Evolutionary conservation across 176 grass and related monocot species (phyloP), one percentile per base, ranked within the genome.

Genomic region (Aegilops bicornis): DNA sequence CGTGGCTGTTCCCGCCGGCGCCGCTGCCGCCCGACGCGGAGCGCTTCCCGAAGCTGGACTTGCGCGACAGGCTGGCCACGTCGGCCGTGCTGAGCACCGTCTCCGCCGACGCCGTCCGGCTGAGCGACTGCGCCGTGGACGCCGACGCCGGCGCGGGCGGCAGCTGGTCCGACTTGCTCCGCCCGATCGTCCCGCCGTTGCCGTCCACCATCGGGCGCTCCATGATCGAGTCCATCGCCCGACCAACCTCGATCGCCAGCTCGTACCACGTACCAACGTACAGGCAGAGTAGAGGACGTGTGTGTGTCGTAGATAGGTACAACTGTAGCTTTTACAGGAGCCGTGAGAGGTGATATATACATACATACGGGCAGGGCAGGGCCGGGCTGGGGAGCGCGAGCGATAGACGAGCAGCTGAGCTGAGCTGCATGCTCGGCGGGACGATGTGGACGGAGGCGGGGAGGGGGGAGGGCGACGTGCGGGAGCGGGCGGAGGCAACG

Each of bases 71-170:
- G 88, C 68, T 83, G 20, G 42, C 9, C 9, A 30, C 25, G 33
- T 84, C 77, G 9, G 82, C 88, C 35, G 79, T 35, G 89, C 91
- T 92, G n/a, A 85, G 50, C 79, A 79, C 87, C 69, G 91, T 86
- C 35, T 98, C 96, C 39, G 84, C 90, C n/a, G 96, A 98, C 85
- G 69, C 56, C 33, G 96, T 91, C 61, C 96, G 82, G 88, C 93
- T 95, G 79, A 95, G 83, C 27, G 93, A 84, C 80, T 86, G 79
- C 56, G 56, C 50, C 66, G 37, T 69, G 10, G 66, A 52, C n/a
- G 83, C 10, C 11, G 79, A 16, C 27, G 73, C 24, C 73, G 27
- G 7, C 31, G 16, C 7, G 15, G 47, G 11, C n/a, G 40, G 81
- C 79, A 98, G 77, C 84, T 88, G 91, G 0, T 95, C 93, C 39